Evolutionary conservation across 441 rosid genomes (phyloP).

Genomic region (Adansonia gregorii): DNA sequence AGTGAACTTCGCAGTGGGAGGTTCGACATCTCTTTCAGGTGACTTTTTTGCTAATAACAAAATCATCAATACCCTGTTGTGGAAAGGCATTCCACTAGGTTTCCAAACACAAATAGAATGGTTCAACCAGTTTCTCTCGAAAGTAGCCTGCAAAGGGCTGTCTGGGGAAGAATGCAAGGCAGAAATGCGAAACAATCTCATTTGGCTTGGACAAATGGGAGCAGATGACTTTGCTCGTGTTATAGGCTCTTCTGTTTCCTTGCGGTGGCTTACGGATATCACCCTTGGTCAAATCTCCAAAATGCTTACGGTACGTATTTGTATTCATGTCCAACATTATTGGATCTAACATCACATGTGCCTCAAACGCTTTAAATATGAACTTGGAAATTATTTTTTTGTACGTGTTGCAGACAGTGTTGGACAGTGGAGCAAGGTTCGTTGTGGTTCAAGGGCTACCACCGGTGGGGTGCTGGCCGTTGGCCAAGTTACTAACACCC

Average conservation of each 20-base stretch:
- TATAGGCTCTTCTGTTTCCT: constrained; percentile 30
- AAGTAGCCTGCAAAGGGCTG: constrained; percentile 21
- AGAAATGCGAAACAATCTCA: constrained; percentile 29
- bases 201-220: constrained; percentile 60
- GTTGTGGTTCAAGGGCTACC: constrained; percentile 54
- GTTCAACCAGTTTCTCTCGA: constrained; percentile 35
- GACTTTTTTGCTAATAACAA: constrained; percentile 26
- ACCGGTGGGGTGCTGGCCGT: constrained; percentile 53
- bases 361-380: neutral
- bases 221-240: constrained; percentile 46
- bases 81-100: constrained; percentile 34
- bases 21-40: constrained; percentile 42
- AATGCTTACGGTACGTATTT: constrained; percentile 31
- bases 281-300: constrained; percentile 31
- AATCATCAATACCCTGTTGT: constrained; percentile 24
- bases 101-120: constrained; percentile 42
- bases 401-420: constrained; percentile 34
- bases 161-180: constrained; percentile 22
- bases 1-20: constrained; percentile 50
- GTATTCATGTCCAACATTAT: neutral
- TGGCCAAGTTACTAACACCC: constrained; percentile 28
- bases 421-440: constrained; percentile 46
- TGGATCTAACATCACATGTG: neutral
- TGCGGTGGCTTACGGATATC: constrained; percentile 30
- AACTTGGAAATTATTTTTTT: neutral